These are phyloP conservation scores for Backusella tuberculispora DNA, from an alignment of 192 early-diverging fungal genomes.

Conservation along the genomic window DNA sequence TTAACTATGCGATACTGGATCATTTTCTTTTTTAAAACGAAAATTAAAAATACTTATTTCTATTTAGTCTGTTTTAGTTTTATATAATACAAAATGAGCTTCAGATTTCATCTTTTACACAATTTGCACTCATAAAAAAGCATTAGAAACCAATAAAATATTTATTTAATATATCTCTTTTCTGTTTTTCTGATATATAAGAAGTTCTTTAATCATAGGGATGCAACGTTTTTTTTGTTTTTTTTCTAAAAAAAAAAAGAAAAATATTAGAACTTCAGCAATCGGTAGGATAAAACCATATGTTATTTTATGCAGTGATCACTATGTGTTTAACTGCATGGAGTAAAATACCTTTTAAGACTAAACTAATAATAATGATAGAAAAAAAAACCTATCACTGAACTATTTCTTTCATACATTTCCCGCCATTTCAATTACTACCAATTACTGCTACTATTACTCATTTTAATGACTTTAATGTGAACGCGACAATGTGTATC, in stretches of 20 bases:
- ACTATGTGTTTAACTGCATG: neutral
- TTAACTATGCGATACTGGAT: neutral
- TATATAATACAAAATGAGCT: neutral
- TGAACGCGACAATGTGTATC: no score
- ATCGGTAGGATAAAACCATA: constrained; percentile 6
- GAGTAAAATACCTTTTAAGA: no score
- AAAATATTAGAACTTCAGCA: neutral
- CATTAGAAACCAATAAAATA: neutral
- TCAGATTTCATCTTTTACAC: neutral
- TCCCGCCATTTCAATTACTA: no score
- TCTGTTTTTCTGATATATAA: no score
- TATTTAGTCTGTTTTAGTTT: neutral
- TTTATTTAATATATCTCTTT: no score
- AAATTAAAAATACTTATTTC: constrained; percentile 5
- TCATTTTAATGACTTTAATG: no score
- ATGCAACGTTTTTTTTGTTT: neutral
- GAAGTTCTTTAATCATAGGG: no score
- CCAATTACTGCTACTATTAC: no score
- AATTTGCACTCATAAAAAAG: neutral
- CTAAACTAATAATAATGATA: no score
- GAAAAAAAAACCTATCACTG: no score
- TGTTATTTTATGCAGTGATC: neutral
- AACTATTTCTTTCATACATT: no score
- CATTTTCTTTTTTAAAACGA: neutral
- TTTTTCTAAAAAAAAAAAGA: neutral